Conservation (phyloP, 306 rosid genomes). For the Citrullus colocynthis region DNA sequence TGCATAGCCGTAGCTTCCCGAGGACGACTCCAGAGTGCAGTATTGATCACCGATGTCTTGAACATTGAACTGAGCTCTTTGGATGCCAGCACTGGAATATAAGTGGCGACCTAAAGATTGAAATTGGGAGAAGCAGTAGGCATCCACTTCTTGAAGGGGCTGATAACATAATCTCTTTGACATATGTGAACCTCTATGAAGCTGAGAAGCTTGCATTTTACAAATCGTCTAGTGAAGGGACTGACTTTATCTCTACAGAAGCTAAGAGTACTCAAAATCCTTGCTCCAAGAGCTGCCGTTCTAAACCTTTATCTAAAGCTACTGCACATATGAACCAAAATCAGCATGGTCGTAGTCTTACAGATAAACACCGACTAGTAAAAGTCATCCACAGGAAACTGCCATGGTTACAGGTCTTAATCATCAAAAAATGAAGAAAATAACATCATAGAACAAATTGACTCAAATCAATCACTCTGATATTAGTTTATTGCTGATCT, state of each 20-base stretch:
- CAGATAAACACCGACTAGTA: not conserved
- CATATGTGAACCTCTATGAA: constrained; percentile 49
- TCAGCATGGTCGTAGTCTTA: not conserved
- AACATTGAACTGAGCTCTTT: constrained; percentile 21
- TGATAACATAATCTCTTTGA: constrained; percentile 37
- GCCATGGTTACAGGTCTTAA: not conserved
- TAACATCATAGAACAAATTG: not conserved
- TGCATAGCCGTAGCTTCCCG: constrained; percentile 24
- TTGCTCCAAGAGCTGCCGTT: not conserved
- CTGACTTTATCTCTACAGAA: constrained; percentile 1
- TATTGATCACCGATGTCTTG: constrained; percentile 30
- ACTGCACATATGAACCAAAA: not conserved
- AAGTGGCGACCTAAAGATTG: constrained; percentile 32
- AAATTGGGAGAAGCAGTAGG: constrained; percentile 50
- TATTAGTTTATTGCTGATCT: not conserved
- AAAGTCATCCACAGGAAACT: not conserved
- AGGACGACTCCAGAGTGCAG: constrained; percentile 87
- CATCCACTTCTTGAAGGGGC: constrained; percentile 50
- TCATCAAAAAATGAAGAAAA: not conserved
- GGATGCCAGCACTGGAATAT: constrained; percentile 31
- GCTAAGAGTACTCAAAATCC: not conserved
- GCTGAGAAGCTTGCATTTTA: constrained; percentile 71
- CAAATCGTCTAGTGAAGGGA: constrained; percentile 6
- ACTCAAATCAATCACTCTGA: not conserved
- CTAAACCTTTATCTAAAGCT: not conserved